Conservation (phyloP, 2,329 filamentous ascomycete genomes). For the Aspergillus felis region DNA sequence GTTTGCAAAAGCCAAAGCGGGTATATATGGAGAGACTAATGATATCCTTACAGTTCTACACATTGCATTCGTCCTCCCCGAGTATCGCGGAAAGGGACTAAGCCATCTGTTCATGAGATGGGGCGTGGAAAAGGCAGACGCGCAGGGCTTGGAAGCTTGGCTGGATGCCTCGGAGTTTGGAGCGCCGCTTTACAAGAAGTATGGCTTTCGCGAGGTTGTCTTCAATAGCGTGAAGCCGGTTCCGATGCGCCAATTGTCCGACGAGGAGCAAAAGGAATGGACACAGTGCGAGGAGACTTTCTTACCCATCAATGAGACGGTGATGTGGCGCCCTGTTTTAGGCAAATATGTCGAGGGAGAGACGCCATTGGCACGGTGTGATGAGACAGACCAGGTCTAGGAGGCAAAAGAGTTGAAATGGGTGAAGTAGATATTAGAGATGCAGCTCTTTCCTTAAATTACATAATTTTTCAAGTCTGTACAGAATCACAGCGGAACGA, state of each 20-base stretch:
- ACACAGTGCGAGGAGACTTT: neutral
- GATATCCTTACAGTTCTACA: slow-evolving; percentile 15
- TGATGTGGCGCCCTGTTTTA: slow-evolving; percentile 12
- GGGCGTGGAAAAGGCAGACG: slow-evolving; percentile 24
- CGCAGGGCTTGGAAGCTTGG: slow-evolving; percentile 18
- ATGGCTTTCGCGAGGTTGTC: slow-evolving; percentile 6
- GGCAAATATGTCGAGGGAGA: slow-evolving; percentile 10
- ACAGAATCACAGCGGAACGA: neutral
- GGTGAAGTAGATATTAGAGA: neutral
- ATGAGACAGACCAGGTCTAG: neutral
- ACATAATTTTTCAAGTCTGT: neutral
- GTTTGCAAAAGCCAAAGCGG: neutral
- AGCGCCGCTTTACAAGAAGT: slow-evolving; percentile 11
- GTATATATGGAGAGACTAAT: neutral
- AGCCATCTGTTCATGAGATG: slow-evolving; percentile 21
- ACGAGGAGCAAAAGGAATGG: slow-evolving; percentile 8
- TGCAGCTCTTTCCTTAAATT: neutral
- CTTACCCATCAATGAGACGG: slow-evolving; percentile 1
- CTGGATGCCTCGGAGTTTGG: slow-evolving; percentile 20
- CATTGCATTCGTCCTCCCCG: slow-evolving; percentile 22
- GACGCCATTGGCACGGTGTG: neutral
- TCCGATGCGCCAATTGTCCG: neutral
- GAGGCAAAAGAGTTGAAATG: no score
- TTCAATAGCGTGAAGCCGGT: neutral
- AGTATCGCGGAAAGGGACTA: slow-evolving; percentile 22